Evolutionary conservation across 371 early-diverging fungal species (phyloP), one percentile per base, ranked within the genome.

Genomic region (Apophysomyces ossiformis): DNA sequence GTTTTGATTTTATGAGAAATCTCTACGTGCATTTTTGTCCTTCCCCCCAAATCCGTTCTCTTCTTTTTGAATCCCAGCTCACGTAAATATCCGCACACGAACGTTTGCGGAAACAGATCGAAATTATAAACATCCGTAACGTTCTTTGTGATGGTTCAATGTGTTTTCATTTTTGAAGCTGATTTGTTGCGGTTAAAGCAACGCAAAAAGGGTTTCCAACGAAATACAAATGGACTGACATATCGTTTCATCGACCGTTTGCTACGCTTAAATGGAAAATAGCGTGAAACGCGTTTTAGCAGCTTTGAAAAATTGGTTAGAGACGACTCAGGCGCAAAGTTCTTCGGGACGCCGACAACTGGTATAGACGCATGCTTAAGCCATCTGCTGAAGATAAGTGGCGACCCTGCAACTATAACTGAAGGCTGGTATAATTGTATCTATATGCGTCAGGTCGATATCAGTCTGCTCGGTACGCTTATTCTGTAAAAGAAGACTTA

Each of bases 381-480:
- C 18, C 67, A 62, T 4, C 58, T 16, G 9, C 11, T 50, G 21
- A 21, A 50, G 36, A 46, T 67, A 37, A 35, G 62, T 67, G 62
- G 47, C 15, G 60, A 43, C 43, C 38, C 39, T 5, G 60, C 67
- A 38, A 67, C 58, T 44, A 67, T 41, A 18, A 67, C 58, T 11
- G 62, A 62, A 11, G 67, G 67, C 13, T 67, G 62, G 41, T 67
- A 61, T 57, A 67, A 36, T 32, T 67, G 67, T 16, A 62, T 61
- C 67, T 67, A 62, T 32, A 57, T 58, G 57, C 46, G 35, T 66
- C 15, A 9, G 2, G 7, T 50, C 8, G 18, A 46, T 36, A 36
- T 56, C 26, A 63, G 4, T n/a, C 43, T 50, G 32, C 44, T 35
- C 26, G 37, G 7, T 7, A 8, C 18, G 15, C 54, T 39, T 26